A percentile compares a stretch with the other conserved stretches of the same genome.
Evolutionary conservation across 2,329 filamentous ascomycete species (phyloP).

Genomic region (Penicillium sp.): DNA sequence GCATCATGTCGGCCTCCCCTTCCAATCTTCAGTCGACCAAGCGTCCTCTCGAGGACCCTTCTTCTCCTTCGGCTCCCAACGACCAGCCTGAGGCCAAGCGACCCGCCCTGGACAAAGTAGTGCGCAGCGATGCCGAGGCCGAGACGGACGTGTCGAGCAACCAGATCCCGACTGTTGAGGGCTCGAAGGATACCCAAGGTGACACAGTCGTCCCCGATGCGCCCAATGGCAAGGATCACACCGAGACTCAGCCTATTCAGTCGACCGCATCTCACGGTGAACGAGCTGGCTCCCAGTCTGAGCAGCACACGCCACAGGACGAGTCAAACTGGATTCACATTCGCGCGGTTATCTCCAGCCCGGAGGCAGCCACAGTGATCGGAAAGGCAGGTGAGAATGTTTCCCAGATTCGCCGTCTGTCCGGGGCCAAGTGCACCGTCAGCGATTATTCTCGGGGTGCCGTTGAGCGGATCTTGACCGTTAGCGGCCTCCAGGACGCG

Average conservation of each 20-base stretch:
- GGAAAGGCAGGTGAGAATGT: conserved; percentile 99
- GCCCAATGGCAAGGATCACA: conserved; percentile 53
- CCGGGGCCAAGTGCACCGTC: conserved; percentile 96
- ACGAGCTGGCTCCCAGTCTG: conserved; percentile 43
- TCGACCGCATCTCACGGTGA: conserved; percentile 58
- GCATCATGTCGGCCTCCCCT: conserved; percentile 69
- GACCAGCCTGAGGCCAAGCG: conserved; percentile 98
- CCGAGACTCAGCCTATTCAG: conserved; percentile 60
- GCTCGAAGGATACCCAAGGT: conserved; percentile 50
- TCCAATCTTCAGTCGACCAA: conserved; percentile 60
- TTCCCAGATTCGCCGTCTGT: conserved; percentile 90
- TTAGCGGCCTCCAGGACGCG: conserved; percentile 93
- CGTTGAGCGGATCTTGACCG: conserved; percentile 94
- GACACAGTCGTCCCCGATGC: conserved; percentile 69
- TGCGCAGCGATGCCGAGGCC: conserved; percentile 59
- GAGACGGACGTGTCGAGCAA: conserved; percentile 31
- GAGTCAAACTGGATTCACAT: conserved; percentile 97
- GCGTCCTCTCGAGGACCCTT: conserved; percentile 94
- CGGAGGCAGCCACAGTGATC: conserved; percentile 95
- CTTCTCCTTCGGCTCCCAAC: conserved; percentile 84
- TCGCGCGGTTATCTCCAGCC: conserved; percentile 93
- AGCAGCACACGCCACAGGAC: conserved; percentile 63
- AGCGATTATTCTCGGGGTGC: conserved; percentile 97
- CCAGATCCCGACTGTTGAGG: conserved; percentile 15
- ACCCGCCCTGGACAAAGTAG: conserved; percentile 88